Evolutionary conservation across 2,329 filamentous ascomycete species (phyloP).

Genomic region (Diaporthe aspalathi): DNA sequence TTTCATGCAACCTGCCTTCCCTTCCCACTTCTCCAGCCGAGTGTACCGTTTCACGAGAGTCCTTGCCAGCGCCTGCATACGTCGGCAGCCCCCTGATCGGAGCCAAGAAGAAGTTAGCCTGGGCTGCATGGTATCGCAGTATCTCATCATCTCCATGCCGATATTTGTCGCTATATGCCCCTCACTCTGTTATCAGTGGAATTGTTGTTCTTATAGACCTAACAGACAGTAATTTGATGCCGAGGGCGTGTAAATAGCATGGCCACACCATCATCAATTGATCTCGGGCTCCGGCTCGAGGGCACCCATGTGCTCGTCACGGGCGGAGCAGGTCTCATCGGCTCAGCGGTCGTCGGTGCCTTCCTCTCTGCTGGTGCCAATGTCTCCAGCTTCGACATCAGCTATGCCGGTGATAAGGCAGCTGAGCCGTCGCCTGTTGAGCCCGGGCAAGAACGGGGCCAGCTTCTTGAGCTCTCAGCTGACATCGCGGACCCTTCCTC

Average conservation of each 20-base stretch:
- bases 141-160: no score
- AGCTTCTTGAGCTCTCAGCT: neutral
- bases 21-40: no score
- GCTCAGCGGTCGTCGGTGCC: neutral
- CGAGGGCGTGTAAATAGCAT: neutral
- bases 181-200: no score
- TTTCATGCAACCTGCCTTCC: no score
- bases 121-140: no score
- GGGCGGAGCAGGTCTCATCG: conserved; percentile 7
- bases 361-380: conserved; percentile 10
- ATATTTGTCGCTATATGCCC: no score
- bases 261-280: neutral
- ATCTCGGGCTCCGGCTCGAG: neutral
- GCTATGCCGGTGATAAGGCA: neutral
- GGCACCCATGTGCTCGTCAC: conserved; percentile 12
- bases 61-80: no score
- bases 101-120: no score
- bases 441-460: no score
- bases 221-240: neutral
- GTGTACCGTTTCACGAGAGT: no score
- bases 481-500: neutral
- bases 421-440: neutral
- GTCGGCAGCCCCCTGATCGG: no score
- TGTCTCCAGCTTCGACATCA: neutral
- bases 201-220: no score